Percentiles rank a stretch among this genome's conserved stretches.
Evolutionary conservation across 345 rosid species (phyloP).

Genomic region (Excoecaria cochinchinensis): DNA sequence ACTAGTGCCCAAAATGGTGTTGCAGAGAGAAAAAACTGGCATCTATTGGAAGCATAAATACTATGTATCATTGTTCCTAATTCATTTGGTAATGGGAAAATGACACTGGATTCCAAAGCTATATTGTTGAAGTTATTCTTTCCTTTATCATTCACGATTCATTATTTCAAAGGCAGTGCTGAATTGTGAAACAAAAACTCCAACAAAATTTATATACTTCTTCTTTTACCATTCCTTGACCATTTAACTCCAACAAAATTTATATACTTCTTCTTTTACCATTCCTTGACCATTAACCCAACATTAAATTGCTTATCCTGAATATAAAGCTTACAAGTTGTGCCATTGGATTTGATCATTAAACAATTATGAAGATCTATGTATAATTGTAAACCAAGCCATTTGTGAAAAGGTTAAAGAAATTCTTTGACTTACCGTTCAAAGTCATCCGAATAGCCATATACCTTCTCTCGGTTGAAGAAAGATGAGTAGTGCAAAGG

Average conservation of each 20-base stretch:
- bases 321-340: neutral
- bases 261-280: neutral
- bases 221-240: neutral
- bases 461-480: conserved; percentile 62
- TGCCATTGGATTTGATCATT: neutral
- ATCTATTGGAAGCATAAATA: neutral
- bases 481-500: conserved; percentile 61
- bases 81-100: neutral
- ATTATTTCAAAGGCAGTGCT: conserved; percentile 1
- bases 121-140: neutral
- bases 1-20: too few relatives aligned
- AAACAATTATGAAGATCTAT: neutral
- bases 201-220: neutral
- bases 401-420: conserved; percentile 8
- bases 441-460: conserved; percentile 78
- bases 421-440: conserved; percentile 57
- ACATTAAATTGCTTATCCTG: neutral
- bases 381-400: neutral
- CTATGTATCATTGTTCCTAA: neutral
- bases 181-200: neutral
- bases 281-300: neutral
- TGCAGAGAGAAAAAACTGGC: too few relatives aligned
- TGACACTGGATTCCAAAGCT: neutral
- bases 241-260: neutral
- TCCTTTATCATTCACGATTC: neutral